Conservation (phyloP, 164 flowering plant genomes). For the Berberis vulgaris region DNA sequence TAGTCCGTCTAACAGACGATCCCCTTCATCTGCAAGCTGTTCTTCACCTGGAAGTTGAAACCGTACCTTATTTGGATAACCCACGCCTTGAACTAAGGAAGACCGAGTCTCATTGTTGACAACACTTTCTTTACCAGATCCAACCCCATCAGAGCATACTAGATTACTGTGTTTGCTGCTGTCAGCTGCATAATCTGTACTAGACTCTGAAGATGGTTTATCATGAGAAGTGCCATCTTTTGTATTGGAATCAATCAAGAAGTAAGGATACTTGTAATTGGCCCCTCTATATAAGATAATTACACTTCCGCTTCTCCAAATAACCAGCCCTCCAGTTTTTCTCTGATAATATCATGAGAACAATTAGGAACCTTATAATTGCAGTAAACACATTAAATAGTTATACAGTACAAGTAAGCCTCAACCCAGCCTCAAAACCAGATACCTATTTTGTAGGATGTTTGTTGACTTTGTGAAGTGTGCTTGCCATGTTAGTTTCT, state of each 20-base stretch:
- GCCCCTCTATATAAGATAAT: constrained; percentile 78
- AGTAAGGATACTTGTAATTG: constrained; percentile 82
- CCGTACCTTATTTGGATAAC: constrained; percentile 61
- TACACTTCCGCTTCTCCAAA: constrained; percentile 90
- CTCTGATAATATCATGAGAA: constrained; percentile 35
- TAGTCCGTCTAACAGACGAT: constrained; percentile 69
- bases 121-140: constrained; percentile 16
- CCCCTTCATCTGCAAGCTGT: constrained; percentile 70
- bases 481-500: too few relatives aligned
- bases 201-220: constrained; percentile 9
- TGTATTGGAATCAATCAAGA: constrained; percentile 23
- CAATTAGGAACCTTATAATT: background rate
- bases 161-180: constrained; percentile 13
- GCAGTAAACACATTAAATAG: background rate
- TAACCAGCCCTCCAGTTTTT: constrained; percentile 90
- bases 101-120: constrained; percentile 15
- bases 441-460: too few relatives aligned
- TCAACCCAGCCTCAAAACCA: too few relatives aligned
- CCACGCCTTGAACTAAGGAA: constrained; percentile 63
- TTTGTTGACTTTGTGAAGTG: too few relatives aligned
- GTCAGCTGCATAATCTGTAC: constrained; percentile 12
- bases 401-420: too few relatives aligned
- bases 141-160: constrained; percentile 14
- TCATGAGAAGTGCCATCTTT: constrained; percentile 17
- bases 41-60: constrained; percentile 80